Base-by-base conservation (phyloP, 306 rosid genomes). In the Begonia peltatifolia region DNA sequence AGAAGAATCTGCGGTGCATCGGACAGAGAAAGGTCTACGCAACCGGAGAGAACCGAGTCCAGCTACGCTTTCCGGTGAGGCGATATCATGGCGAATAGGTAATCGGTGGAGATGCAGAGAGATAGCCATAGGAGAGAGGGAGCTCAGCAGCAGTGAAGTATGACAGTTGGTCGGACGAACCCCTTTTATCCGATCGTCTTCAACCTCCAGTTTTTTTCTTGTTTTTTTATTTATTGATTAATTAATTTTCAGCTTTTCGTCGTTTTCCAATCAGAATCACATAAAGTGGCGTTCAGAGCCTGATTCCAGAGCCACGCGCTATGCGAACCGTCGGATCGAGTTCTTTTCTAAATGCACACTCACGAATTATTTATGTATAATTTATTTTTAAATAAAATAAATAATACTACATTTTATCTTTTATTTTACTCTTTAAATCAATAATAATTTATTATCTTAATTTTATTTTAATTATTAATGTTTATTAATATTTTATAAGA, bases 71-170 rank as follows among this genome's bases (percentile, higher is more conserved):
- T 58, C 79, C 50, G 87, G 72, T 41, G 60, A 62, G 54, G 67
- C 38, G 17, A 75, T 46, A 59, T 76, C 79, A 12, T 69, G 54
- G 35, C 76, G 79, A 6, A 69, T 50, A 0, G 94, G 76, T 17
- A 86, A 30, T 9, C 79, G 93, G 67, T 66, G 71, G 41, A 83
- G 71, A 53, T 92, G 81, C 41, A 78, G 65, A 47, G 74, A 59
- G 73, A 83, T 50, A 36, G 96, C 92, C 99, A 92, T 90, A 20
- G 72, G 11, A 52, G 62, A 12, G 18, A 54, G 57, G 64, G 61
- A 53, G 44, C 43, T 38, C 18, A 52, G 13, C 43, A 36, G n/a
- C 25, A 50, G 10, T 42, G 13, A 48, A 46, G 54, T 14, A 9
- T 9, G 36, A 23, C 15, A 43, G 9, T 18, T 9, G 62, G 22